Conservation (phyloP, 139 green algal species). For the Chlamydomonas incerta region DNA sequence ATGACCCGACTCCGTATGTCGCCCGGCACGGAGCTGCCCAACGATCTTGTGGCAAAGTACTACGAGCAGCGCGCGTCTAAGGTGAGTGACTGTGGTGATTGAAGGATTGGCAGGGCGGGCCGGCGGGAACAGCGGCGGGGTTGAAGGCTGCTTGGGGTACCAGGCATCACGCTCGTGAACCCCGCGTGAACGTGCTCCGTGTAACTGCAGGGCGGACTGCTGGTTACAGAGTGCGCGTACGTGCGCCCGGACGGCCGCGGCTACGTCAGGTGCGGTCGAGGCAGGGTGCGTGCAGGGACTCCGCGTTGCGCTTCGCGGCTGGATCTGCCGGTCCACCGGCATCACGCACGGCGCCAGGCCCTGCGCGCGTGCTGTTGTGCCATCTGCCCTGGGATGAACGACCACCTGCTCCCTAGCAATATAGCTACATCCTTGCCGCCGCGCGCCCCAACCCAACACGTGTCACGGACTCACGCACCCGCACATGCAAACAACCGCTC, state of each 20-base stretch:
- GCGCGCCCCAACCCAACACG: too few relatives aligned
- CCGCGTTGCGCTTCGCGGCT: too few relatives aligned
- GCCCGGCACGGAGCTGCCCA: conserved; percentile 18
- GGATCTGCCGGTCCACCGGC: too few relatives aligned
- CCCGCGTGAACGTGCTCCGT: background rate
- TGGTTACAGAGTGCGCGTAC: conserved; percentile 23
- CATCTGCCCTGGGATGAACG: too few relatives aligned
- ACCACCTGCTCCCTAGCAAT: too few relatives aligned
- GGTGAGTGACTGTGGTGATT: background rate
- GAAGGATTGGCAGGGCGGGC: background rate
- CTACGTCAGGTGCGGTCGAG: conserved; percentile 13
- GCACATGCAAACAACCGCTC: too few relatives aligned
- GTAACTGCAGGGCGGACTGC: background rate
- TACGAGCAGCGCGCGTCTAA: conserved; percentile 39
- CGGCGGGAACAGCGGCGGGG: too few relatives aligned
- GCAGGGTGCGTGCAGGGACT: background rate
- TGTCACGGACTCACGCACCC: too few relatives aligned
- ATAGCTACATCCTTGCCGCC: too few relatives aligned
- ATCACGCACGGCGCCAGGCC: too few relatives aligned
- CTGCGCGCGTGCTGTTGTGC: too few relatives aligned
- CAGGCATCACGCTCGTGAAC: background rate
- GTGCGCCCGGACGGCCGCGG: background rate
- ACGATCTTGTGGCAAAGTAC: conserved; percentile 1
- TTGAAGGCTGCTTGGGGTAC: background rate
- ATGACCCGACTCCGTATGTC: conserved; percentile 31